Percentiles rank a stretch among this genome's conserved stretches.
Conservation (phyloP, 257 asterid species). For the Solanum pimpinellifolium region DNA sequence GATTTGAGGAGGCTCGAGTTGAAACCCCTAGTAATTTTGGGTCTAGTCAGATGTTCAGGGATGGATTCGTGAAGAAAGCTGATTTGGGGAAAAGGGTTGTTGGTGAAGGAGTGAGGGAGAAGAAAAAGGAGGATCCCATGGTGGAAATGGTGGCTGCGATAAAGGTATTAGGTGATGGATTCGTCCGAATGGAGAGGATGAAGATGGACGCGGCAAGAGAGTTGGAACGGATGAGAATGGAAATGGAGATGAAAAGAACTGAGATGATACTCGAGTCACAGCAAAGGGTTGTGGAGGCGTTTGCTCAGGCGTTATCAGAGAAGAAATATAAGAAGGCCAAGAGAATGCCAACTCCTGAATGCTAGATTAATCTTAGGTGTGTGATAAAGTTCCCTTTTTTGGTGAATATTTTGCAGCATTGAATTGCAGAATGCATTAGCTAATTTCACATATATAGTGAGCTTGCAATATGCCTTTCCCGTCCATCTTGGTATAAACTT, state of each 20-base stretch:
- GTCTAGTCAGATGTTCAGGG: conserved; percentile 27
- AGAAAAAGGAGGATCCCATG: conserved; percentile 25
- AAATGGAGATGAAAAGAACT: conserved; percentile 94
- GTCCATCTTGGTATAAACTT: neutral
- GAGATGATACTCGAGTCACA: conserved; percentile 88
- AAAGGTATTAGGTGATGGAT: conserved; percentile 70
- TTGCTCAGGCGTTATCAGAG: conserved; percentile 50
- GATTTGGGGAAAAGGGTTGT: conserved; percentile 22
- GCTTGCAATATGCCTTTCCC: neutral
- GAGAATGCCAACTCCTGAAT: conserved; percentile 27
- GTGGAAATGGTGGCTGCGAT: conserved; percentile 58
- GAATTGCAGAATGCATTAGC: neutral
- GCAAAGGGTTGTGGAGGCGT: conserved; percentile 70
- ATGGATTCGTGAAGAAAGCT: conserved; percentile 19
- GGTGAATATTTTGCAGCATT: neutral
- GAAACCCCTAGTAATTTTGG: conserved; percentile 26
- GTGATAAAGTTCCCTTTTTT: neutral
- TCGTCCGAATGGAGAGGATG: conserved; percentile 79
- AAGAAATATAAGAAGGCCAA: conserved; percentile 41
- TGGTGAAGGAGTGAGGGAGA: conserved; percentile 13
- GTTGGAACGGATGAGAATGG: conserved; percentile 84
- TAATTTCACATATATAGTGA: neutral
- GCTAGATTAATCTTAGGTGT: neutral
- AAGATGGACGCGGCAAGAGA: conserved; percentile 88
- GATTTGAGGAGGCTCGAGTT: conserved; percentile 25